Evolutionary conservation across 2,329 filamentous ascomycete species (phyloP).

Genomic region (Epichloe scottii): DNA sequence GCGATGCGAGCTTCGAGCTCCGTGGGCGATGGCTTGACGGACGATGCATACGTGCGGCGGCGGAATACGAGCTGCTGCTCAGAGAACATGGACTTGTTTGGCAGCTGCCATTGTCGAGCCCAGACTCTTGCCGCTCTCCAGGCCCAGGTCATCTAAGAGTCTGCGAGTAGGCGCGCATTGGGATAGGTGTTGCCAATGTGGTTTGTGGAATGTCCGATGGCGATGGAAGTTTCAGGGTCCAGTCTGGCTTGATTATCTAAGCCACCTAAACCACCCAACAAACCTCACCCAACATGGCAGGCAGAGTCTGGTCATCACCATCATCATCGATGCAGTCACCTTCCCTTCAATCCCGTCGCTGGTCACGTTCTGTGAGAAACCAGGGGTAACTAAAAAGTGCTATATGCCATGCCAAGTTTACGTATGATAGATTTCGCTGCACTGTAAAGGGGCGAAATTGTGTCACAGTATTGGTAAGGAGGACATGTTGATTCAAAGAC

Average conservation of each 20-base stretch:
- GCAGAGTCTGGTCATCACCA: no score
- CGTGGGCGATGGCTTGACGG: constrained; percentile 18
- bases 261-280: no score
- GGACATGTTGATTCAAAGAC: not conserved
- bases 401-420: no score
- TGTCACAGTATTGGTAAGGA: no score
- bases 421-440: no score
- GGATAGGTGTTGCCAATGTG: not conserved
- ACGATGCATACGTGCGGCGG: constrained; percentile 9
- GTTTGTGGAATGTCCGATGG: not conserved
- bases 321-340: no score
- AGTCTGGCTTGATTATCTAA: not conserved
- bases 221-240: not conserved
- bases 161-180: constrained; percentile 4
- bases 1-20: constrained; percentile 43
- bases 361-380: no score
- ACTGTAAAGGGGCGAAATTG: no score
- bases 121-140: constrained; percentile 24
- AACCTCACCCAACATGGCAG: no score
- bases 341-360: no score
- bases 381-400: no score
- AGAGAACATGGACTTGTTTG: constrained; percentile 2
- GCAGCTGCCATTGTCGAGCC: constrained; percentile 22
- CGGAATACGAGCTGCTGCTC: constrained; percentile 4
- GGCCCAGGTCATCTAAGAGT: constrained; percentile 25